Conservation (phyloP, 129 eudicot species). For the sunflower (Helianthus annuus) region DNA sequence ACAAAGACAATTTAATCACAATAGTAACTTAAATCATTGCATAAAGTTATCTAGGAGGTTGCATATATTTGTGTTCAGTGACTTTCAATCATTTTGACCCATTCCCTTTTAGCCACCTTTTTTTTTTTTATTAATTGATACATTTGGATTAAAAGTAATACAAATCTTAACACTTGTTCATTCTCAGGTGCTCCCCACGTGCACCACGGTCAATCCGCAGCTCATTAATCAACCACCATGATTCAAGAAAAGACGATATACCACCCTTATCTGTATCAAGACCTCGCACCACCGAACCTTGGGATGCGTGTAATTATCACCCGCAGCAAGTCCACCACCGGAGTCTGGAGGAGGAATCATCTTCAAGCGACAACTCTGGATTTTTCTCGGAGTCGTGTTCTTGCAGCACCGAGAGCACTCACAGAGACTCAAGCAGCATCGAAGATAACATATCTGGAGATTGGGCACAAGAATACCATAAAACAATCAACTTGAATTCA, state of each 20-base stretch:
- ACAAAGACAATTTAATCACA: no score
- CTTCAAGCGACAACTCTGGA: slow-evolving; percentile 62
- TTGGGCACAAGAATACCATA: slow-evolving; percentile 34
- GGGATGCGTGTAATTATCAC: slow-evolving; percentile 32
- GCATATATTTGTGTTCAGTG: no score
- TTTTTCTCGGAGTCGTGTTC: slow-evolving; percentile 67
- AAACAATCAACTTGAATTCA: slow-evolving; percentile 38
- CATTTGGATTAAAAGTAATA: no score
- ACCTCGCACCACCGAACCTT: slow-evolving; percentile 30
- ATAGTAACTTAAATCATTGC: no score
- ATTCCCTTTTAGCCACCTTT: no score
- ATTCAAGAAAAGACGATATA: slow-evolving; percentile 37
- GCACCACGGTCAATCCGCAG: slow-evolving; percentile 76
- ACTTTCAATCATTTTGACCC: no score
- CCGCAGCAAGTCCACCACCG: slow-evolving; percentile 11
- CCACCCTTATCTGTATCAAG: slow-evolving; percentile 23
- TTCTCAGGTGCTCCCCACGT: slow-evolving; percentile 78
- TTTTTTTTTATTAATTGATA: no score
- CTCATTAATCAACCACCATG: slow-evolving; percentile 36
- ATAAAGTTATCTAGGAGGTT: no score
- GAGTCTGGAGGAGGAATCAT: slow-evolving; percentile 50
- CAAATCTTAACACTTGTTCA: no score
- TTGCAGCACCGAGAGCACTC: slow-evolving; percentile 62
- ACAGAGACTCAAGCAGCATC: slow-evolving; percentile 43
- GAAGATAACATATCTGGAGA: slow-evolving; percentile 53